phyloP scores from a whole-genome alignment of 495 filamentous ascomycete genomes.

The Penicillium malachiteum region DNA sequence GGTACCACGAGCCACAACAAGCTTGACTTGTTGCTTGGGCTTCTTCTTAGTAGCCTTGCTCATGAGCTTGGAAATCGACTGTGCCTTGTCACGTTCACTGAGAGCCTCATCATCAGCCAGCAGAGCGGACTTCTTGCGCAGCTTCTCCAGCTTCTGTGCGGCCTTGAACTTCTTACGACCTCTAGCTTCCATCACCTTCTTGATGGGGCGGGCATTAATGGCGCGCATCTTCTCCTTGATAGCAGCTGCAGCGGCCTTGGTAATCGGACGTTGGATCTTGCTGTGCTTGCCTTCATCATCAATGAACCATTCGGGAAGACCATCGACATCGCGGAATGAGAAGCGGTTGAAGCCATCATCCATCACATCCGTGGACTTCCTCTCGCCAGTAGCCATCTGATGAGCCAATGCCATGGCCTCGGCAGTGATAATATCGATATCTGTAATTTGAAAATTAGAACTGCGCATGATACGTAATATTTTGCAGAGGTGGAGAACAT shows the following conservation, averaged over 20 bases:
- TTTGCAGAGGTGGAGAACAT: conserved; percentile 26
- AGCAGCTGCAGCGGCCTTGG: conserved; percentile 82
- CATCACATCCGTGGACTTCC: conserved; percentile 69
- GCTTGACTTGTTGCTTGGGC: conserved; percentile 76
- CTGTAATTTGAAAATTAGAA: conserved; percentile 46
- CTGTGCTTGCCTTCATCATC: conserved; percentile 88
- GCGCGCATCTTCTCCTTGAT: conserved; percentile 94
- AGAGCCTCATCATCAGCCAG: conserved; percentile 84
- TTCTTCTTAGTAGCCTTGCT: conserved; percentile 81
- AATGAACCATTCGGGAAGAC: conserved; percentile 96
- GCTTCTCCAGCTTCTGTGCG: conserved; percentile 83
- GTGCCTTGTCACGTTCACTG: conserved; percentile 92
- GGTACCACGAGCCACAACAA: conserved; percentile 82
- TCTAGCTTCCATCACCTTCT: conserved; percentile 97
- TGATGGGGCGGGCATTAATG: conserved; percentile 95
- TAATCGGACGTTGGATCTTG: conserved; percentile 80
- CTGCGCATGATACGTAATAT: not conserved
- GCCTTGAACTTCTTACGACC: conserved; percentile 96
- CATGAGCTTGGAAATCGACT: conserved; percentile 78
- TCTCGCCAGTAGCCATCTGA: conserved; percentile 81
- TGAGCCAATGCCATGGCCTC: conserved; percentile 99
- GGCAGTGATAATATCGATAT: conserved; percentile 97
- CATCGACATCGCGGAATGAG: conserved; percentile 86
- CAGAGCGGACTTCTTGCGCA: conserved; percentile 90
- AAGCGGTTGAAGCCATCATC: conserved; percentile 94